Evolutionary conservation across 176 grass and related monocot species (phyloP).

Genomic region (Chloris gayana): DNA sequence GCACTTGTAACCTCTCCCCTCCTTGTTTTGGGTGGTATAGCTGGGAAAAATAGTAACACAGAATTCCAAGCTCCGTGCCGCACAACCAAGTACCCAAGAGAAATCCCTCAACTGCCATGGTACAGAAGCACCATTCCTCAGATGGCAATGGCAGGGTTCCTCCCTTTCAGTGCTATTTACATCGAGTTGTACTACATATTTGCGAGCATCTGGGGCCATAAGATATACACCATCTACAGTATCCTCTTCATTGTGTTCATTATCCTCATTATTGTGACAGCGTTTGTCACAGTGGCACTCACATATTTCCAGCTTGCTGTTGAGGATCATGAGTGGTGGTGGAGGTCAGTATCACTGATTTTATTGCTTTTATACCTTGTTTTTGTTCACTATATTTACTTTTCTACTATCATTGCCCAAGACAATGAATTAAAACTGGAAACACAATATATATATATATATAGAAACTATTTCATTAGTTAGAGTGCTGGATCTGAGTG

Average conservation of each 20-base stretch:
- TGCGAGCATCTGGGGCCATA: constrained; percentile 94
- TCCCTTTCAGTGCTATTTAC: constrained; percentile 96
- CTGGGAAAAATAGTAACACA: constrained; percentile 89
- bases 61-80: constrained; percentile 84
- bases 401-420: constrained; percentile 3
- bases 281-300: constrained; percentile 89
- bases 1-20: constrained; percentile 86
- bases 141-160: constrained; percentile 96
- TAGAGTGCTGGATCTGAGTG: constrained; percentile 7
- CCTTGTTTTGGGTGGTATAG: constrained; percentile 87
- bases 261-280: constrained; percentile 93
- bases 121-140: constrained; percentile 85
- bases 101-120: constrained; percentile 91
- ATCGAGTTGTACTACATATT: constrained; percentile 98
- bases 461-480: constrained; percentile 5
- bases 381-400: not conserved
- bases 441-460: not conserved
- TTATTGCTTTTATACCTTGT: not conserved
- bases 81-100: constrained; percentile 90
- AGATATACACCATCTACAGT: constrained; percentile 97
- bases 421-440: not conserved
- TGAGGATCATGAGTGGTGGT: constrained; percentile 98
- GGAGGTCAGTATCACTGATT: constrained; percentile 69
- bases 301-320: constrained; percentile 96
- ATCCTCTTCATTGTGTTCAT: constrained; percentile 98